Evolutionary conservation across 2,329 filamentous ascomycete species (phyloP), one percentile per base, ranked within the genome.

Genomic region (Pseudopithomyces maydicus): DNA sequence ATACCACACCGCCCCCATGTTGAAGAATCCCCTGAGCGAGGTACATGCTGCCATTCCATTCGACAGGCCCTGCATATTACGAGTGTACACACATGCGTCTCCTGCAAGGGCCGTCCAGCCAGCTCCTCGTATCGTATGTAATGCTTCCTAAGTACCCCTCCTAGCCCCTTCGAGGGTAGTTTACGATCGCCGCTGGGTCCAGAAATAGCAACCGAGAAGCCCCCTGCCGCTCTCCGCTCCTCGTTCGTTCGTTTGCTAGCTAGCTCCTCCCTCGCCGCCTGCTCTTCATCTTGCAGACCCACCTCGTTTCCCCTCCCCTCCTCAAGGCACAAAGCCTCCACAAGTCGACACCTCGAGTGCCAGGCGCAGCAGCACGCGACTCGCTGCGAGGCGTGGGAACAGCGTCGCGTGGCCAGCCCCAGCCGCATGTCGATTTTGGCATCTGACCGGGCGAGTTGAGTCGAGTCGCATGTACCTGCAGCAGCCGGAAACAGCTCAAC

Each of bases 1-100:
- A 51, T n/a, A 35, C 17, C 15, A 26, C 26, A 51, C 38, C 42
- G 48, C 48, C 48, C 36, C 48, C 48, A 51, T 17, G 15, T 22
- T 43, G 10, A 5, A 11, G 36, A 3, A 1, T 33, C 20, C 15
- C 19, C n/a, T 26, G 23, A 42, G 14, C 17, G n/a, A n/a, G n/a
- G n/a, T n/a, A 20, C 22, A 6, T 12, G 11, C 11, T n/a, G 23
- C 17, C 8, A 43, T 36, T 49, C 35, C 11, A n/a, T 19, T 20
- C 17, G 36, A 17, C 35, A 38, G 22, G 2, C 33, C 23, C 3
- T 49, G 12, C 38, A 26, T 14, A n/a, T 43, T n/a, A 51, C 48
- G 26, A 35, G 29, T 22, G 32, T 22, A 10, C n/a, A n/a, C n/a
- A n/a, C 26, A 51, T n/a, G 36, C 38, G 33, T 22, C 14, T 41